Percentiles rank a stretch among this genome's conserved stretches.
These are phyloP conservation scores for Fusarium brachygibbosum DNA, from an alignment of 2,329 filamentous ascomycete genomes.

Conservation along the genomic window DNA sequence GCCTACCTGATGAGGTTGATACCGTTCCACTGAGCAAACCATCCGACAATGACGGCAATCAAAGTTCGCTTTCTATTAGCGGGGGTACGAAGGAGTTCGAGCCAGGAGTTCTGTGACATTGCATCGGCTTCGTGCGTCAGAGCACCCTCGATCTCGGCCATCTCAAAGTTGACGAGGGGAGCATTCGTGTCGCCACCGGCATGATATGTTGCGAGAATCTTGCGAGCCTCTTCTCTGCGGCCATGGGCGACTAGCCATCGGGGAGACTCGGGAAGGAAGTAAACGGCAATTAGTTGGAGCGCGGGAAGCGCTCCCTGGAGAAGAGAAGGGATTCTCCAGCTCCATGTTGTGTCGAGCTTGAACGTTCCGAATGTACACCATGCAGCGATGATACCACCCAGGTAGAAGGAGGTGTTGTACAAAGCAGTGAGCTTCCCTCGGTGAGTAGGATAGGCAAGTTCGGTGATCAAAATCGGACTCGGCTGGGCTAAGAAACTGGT, in stretches of 20 bases:
- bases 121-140: conserved; percentile 51
- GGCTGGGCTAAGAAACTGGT: conserved; percentile 51
- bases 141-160: conserved; percentile 57
- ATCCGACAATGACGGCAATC: conserved; percentile 42
- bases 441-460: conserved; percentile 54
- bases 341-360: conserved; percentile 41
- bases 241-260: conserved; percentile 53
- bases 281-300: conserved; percentile 45
- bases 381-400: conserved; percentile 50
- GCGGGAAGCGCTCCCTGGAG: conserved; percentile 45
- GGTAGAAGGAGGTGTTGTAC: conserved; percentile 53
- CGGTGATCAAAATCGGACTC: conserved; percentile 52
- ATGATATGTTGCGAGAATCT: conserved; percentile 58
- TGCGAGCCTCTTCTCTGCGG: conserved; percentile 53
- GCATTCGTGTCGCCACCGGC: conserved; percentile 57
- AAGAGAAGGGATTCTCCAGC: conserved; percentile 49
- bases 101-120: conserved; percentile 54
- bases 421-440: conserved; percentile 52
- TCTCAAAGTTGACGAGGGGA: conserved; percentile 58
- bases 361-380: conserved; percentile 51
- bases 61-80: conserved; percentile 47
- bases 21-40: conserved; percentile 44
- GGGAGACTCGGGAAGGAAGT: conserved; percentile 49
- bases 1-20: conserved; percentile 36
- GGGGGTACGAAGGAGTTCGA: conserved; percentile 57